A percentile compares a stretch with the other conserved stretches of the same genome.
Conservation (phyloP, 2,329 filamentous ascomycete species). For the Aspergillus luchuensis region DNA sequence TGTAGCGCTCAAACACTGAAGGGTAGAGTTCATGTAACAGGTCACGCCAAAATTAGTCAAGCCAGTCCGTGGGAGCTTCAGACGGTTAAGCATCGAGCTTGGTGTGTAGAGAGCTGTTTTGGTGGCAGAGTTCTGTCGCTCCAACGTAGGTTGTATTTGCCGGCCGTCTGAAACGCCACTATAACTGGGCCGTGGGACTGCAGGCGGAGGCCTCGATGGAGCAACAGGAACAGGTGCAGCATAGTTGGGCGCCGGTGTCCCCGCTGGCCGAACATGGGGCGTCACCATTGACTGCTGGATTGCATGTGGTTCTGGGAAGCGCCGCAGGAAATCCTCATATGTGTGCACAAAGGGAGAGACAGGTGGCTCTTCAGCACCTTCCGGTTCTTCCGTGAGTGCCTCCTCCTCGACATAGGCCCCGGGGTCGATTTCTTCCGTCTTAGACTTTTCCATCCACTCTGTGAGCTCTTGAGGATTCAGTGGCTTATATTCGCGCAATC, state of each 20-base stretch:
- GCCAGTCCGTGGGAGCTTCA: constrained; percentile 66
- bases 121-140: constrained; percentile 48
- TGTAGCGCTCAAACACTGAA: constrained; percentile 81
- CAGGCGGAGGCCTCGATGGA: constrained; percentile 67
- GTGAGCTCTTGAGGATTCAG: constrained; percentile 79
- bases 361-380: constrained; percentile 50
- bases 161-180: constrained; percentile 72
- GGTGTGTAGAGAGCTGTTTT: constrained; percentile 48
- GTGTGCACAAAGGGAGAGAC: constrained; percentile 61
- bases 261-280: constrained; percentile 34
- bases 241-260: constrained; percentile 36
- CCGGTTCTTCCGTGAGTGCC: constrained; percentile 42
- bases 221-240: constrained; percentile 57
- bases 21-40: constrained; percentile 89
- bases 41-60: constrained; percentile 78
- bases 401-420: constrained; percentile 44
- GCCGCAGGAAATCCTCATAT: constrained; percentile 80
- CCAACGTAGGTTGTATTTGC: constrained; percentile 47
- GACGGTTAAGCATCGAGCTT: constrained; percentile 45
- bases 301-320: constrained; percentile 72
- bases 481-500: constrained; percentile 65
- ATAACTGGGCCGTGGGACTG: constrained; percentile 71
- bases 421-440: constrained; percentile 62
- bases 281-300: constrained; percentile 60
- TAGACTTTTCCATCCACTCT: constrained; percentile 75